Evolutionary conservation across 805 yeast species (phyloP), one percentile per base, ranked within the genome.

Genomic region (Zygotorulaspora chibaensis): DNA sequence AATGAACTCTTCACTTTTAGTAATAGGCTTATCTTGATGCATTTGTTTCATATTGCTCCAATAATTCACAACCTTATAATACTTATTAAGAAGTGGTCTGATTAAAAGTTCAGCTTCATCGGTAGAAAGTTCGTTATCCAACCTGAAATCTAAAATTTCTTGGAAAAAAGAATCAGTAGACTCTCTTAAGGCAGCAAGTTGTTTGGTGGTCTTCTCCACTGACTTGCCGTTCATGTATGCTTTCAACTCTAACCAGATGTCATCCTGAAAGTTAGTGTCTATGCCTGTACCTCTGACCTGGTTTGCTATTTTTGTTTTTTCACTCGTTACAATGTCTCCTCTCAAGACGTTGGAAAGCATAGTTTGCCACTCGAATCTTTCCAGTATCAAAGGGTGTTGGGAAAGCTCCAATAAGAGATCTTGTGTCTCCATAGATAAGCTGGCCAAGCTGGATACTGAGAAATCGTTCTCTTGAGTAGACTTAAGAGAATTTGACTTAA

Each of bases 331-430:
- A 43, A 93, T 96, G 65, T 93, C 98, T 55, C 99, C 98, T 2
- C 95, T 91, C 29, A 93, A 75, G 3, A 93, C 98, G 2, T 89
- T 77, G 9, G 86, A 77, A 40, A 93, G 73, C 96, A 93, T 88
- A 0, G 91, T 79, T 66, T 93, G 98, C 99, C 99, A 93, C 66
- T 89, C 96, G 10, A 90, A 70, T 40, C 98, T 74, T 60, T 89
- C 97, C 9, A 81, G 57, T 7, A 83, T 80, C 18, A 58, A 53
- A 6, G 71, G 66, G 43, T 67, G 65, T 3, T 65, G 52, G 4
- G 61, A 45, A 10, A 66, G 46, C 26, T 54, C 51, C 2, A 54
- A 46, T 16, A 43, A 41, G 20, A 47, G 31, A 30, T 52, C 46
- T 35, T 44, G 60, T 26, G 48, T 52, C 25, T 54, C 51, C 47